phyloP scores from a whole-genome alignment of 805 yeast species.

The Spathaspora sp. region DNA sequence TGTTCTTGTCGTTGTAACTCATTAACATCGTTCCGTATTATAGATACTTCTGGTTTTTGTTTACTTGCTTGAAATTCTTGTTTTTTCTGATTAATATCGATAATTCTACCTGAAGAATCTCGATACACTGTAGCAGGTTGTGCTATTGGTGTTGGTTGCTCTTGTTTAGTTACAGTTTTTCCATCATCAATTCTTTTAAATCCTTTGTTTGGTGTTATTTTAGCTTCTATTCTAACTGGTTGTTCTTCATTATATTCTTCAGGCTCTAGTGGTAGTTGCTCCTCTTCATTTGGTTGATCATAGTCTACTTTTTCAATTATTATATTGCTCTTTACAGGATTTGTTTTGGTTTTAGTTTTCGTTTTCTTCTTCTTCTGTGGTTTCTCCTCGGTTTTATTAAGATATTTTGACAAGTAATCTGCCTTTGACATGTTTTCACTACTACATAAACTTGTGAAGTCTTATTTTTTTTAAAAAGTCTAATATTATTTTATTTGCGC shows the following conservation, averaged over 20 bases:
- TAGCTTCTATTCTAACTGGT: conserved; percentile 20
- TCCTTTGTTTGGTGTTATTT: conserved; percentile 19
- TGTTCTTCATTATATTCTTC: conserved; percentile 14
- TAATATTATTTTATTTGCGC: neutral
- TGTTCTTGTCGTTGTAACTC: conserved; percentile 26
- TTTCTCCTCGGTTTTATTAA: conserved; percentile 4
- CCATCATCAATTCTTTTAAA: conserved; percentile 36
- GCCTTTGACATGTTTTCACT: conserved; percentile 18
- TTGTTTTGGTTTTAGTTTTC: conserved; percentile 11
- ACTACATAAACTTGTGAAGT: neutral
- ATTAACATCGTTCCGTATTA: conserved; percentile 33
- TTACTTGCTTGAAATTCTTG: conserved; percentile 18
- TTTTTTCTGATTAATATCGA: conserved; percentile 36
- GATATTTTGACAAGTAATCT: conserved; percentile 30
- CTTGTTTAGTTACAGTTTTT: neutral
- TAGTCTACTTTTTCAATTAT: conserved; percentile 7
- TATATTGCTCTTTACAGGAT: neutral
- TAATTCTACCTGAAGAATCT: conserved; percentile 56
- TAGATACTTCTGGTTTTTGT: conserved; percentile 15
- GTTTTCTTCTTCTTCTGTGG: conserved; percentile 13
- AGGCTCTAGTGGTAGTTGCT: conserved; percentile 7
- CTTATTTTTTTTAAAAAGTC: neutral
- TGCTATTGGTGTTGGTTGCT: neutral
- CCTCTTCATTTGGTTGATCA: conserved; percentile 9
- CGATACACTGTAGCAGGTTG: conserved; percentile 47